Evolutionary conservation across 2,329 filamentous ascomycete genomes (phyloP), one percentile per base, ranked within the genome.

Genomic region (Penicillium sp.): DNA sequence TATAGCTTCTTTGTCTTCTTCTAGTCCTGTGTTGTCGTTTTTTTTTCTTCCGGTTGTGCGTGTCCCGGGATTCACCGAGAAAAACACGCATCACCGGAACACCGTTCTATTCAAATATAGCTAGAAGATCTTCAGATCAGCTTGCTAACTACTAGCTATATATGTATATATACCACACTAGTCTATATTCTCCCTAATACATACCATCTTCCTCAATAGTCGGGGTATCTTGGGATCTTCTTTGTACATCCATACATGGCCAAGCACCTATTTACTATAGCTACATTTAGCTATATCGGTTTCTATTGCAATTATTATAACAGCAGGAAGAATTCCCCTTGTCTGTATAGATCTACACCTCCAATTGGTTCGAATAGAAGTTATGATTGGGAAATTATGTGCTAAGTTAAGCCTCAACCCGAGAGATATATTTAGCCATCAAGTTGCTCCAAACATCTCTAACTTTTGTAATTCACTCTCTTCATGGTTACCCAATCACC

Each of bases 1-100:
- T 23, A 29, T 43, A 39, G n/a, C 43, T 40, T 33, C 33, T 21
- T 23, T n/a, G 34, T 27, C 53, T 46, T 40, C 27, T 29, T 23
- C 5, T 9, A 2, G 19, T 36, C 25, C 33, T 33, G 21, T 47
- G 31, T 33, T 48, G 25, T 47, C 43, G 55, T 53, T 41, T 41
- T 23, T 47, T 15, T 51, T 23, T 39, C 7, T 27, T 41, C 36
- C 33, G 38, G 39, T 46, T 46, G 39, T 49, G 50, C 38, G 23
- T 36, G 27, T 60, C 53, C 59, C 50, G 58, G 56, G 47, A 48
- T 48, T 52, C 46, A 47, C 57, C 57, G 57, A 59, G 33, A 50
- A 58, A 50, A 51, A 44, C 39, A 44, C 40, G 31, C 40, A 47
- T 59, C 53, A 53, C 53, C 53, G 46, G 50, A 55, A 50, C 53